These are phyloP conservation scores for Lonicera japonica DNA, from an alignment of 129 eudicot genomes.

Conservation along the genomic window DNA sequence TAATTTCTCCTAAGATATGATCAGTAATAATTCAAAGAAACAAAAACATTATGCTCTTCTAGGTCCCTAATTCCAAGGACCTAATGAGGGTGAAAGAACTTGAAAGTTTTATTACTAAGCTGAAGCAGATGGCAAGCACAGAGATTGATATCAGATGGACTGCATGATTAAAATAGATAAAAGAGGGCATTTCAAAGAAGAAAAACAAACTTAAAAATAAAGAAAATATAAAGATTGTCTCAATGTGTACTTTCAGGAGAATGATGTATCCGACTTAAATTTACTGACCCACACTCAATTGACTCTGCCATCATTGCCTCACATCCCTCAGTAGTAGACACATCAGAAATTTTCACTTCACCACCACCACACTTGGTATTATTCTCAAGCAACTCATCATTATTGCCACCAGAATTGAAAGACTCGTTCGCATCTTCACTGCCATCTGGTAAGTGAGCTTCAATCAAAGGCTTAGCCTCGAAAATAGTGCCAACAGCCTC, in stretches of 20 bases:
- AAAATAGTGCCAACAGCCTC: conserved; percentile 11
- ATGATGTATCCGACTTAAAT: conserved; percentile 87
- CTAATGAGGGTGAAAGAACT: not conserved
- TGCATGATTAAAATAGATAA: conserved; percentile 2
- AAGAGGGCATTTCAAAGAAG: conserved; percentile 34
- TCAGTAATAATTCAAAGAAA: not conserved
- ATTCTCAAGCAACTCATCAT: conserved; percentile 27
- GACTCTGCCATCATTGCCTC: conserved; percentile 60
- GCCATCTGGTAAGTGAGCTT: conserved; percentile 13
- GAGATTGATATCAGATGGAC: conserved; percentile 6
- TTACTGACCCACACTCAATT: conserved; percentile 66
- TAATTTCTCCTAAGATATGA: not conserved
- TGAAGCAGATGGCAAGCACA: conserved; percentile 19
- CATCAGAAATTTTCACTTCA: conserved; percentile 36
- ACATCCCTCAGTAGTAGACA: conserved; percentile 38
- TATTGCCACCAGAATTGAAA: conserved; percentile 4
- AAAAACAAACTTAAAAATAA: conserved; percentile 5
- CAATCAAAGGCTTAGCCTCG: conserved; percentile 14
- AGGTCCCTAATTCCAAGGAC: not conserved
- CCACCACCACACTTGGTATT: conserved; percentile 42
- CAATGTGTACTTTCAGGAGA: conserved; percentile 99
- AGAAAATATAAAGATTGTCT: conserved; percentile 46
- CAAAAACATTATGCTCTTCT: not conserved
- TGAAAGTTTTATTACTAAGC: conserved; percentile 39
- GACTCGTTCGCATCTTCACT: conserved; percentile 15